These are phyloP conservation scores for Allantophomopsis cytisporea DNA, from an alignment of 2,329 filamentous ascomycete species.

Conservation along the genomic window DNA sequence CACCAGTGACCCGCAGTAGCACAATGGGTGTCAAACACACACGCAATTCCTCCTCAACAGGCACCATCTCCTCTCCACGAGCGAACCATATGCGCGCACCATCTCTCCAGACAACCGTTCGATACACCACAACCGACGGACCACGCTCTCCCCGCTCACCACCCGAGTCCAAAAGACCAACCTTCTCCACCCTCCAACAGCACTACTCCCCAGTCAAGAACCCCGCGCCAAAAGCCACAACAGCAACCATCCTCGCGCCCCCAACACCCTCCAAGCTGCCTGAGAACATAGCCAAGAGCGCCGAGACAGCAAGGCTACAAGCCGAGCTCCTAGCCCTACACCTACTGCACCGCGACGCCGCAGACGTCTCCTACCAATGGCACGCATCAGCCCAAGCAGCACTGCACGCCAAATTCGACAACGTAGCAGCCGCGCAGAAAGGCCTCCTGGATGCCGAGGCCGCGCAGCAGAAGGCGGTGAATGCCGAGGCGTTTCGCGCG, in stretches of 20 bases:
- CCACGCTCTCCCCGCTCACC: too few species aligned
- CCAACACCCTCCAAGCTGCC: conserved; percentile 48
- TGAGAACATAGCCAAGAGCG: conserved; percentile 42
- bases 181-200: conserved; percentile 49
- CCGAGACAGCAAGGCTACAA: conserved; percentile 44
- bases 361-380: conserved; percentile 32
- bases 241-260: conserved; percentile 40
- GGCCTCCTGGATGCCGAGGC: conserved; percentile 25
- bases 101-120: too few species aligned
- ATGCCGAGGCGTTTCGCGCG: conserved; percentile 33
- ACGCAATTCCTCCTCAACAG: too few species aligned
- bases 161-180: conserved; percentile 4
- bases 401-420: conserved; percentile 30
- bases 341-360: conserved; percentile 43
- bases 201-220: conserved; percentile 54
- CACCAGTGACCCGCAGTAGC: too few species aligned
- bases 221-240: conserved; percentile 46
- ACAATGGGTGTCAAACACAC: too few species aligned
- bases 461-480: conserved; percentile 33
- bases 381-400: conserved; percentile 36
- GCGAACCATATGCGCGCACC: too few species aligned
- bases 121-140: background rate
- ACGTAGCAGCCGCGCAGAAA: conserved; percentile 19
- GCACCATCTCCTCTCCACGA: too few species aligned
- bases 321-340: conserved; percentile 53